Base-by-base conservation (phyloP, 2,329 filamentous ascomycete genomes). In the Akanthomyces dipterigenus region DNA sequence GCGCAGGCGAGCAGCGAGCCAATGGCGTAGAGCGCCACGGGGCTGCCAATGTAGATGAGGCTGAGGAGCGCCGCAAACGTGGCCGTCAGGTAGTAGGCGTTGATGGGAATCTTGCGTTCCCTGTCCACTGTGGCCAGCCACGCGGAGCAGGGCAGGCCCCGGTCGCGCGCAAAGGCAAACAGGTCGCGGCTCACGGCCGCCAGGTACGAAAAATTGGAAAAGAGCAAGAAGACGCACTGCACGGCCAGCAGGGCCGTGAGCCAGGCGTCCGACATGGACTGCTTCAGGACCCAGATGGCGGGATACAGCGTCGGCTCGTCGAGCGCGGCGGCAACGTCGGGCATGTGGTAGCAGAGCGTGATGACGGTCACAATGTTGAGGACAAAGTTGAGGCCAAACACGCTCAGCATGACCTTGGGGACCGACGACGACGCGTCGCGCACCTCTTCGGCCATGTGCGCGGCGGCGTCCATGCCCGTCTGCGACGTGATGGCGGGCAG, bases 361-460 rank as follows among this genome's bases (percentile, higher is more conserved):
- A 64, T n/a, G 46, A 60, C 56, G 24, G 56, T 60, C 31, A 45
- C 12, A 26, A 60, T 43, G 56, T 50, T 60, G 46, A 48, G 53
- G 26, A 53, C 12, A 8, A 62, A 60, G 43, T 59, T 59, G 59
- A 61, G 31, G 6, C 40, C 14, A 42, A 55, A 61, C 22, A 57
- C 43, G 38, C 22, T 40, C 5, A 64, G 26, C 48, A 64, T 64
- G 38, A 61, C 62, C 34, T 55, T 53, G 26, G 63, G 64, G 2
- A 65, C 62, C 18, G 59, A 62, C 28, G 34, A 45, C 12, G 63
- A 55, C 3, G 64, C 64, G 36, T 65, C 60, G 48, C 62, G 53
- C 34, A 65, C 64, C 42, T 65, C 63, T n/a, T 64, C 64, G 12
- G 62, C 46, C 57, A 65, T 63, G 62, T 64, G 63, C 12, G 53